Evolutionary conservation across 192 early-diverging fungal species (phyloP).

Genomic region (Endogone sp.): DNA sequence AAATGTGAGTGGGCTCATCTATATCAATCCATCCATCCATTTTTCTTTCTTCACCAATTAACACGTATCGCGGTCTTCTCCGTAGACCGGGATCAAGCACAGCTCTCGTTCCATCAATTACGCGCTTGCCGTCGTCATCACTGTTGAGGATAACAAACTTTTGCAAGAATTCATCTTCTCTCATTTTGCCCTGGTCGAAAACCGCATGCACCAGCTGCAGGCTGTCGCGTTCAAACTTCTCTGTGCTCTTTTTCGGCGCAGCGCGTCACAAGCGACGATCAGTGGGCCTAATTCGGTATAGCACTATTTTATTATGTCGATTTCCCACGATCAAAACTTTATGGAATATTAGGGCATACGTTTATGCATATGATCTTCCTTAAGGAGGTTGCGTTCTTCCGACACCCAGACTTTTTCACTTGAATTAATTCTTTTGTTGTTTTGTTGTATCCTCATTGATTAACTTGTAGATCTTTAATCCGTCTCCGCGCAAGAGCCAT

Average conservation of each 20-base stretch:
- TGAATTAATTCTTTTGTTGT: no score
- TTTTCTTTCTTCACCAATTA: neutral
- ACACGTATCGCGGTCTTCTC: no score
- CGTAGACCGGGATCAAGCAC: slow-evolving; percentile 23
- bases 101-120: slow-evolving; percentile 46
- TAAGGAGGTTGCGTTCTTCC: no score
- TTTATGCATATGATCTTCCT: no score
- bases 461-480: slow-evolving; percentile 27
- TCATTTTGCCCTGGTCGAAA: slow-evolving; percentile 55
- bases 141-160: slow-evolving; percentile 32
- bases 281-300: slow-evolving; percentile 24
- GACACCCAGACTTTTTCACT: no score
- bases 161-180: slow-evolving; percentile 53
- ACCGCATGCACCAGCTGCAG: slow-evolving; percentile 50
- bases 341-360: neutral
- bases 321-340: no score
- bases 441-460: no score
- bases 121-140: slow-evolving; percentile 48
- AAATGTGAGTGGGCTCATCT: neutral
- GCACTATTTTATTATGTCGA: neutral
- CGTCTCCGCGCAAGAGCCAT: slow-evolving; percentile 18
- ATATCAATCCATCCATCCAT: no score
- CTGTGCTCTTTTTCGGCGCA: slow-evolving; percentile 15
- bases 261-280: slow-evolving; percentile 2
- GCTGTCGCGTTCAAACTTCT: slow-evolving; percentile 38